Evolutionary conservation across 306 rosid genomes (phyloP).

Genomic region (Cercis canadensis): DNA sequence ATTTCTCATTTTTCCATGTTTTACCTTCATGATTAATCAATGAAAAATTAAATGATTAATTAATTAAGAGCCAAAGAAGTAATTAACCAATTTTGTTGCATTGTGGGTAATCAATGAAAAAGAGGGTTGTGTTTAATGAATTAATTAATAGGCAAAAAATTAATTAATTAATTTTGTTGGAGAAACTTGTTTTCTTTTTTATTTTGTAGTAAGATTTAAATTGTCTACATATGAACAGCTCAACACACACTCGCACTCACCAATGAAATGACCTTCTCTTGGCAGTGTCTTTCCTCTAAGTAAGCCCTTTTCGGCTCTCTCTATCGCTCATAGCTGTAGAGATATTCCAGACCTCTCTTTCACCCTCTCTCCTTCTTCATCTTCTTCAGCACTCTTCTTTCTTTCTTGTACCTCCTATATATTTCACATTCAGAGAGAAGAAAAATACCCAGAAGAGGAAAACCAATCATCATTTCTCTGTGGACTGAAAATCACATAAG

Average conservation of each 20-base stretch:
- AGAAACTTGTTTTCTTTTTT: no score
- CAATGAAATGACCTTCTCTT: slow-evolving; percentile 57
- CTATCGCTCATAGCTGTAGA: slow-evolving; percentile 42
- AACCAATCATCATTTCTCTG: slow-evolving; percentile 29
- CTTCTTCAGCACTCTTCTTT: slow-evolving; percentile 25
- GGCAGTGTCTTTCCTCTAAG: slow-evolving; percentile 39
- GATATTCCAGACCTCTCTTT: slow-evolving; percentile 23
- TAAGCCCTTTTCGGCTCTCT: slow-evolving; percentile 47
- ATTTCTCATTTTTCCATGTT: no score
- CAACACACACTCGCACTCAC: slow-evolving; percentile 44
- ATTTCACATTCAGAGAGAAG: background rate
- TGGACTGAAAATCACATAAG: slow-evolving; percentile 18
- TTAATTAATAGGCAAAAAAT: no score
- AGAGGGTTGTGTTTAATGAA: no score
- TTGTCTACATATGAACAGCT: slow-evolving; percentile 59
- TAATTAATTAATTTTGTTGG: no score
- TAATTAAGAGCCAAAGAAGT: no score
- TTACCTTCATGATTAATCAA: no score
- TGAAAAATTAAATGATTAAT: no score
- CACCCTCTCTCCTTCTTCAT: background rate
- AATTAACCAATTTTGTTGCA: no score
- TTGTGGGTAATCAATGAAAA: no score
- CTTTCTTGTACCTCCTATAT: background rate
- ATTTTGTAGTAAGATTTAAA: background rate
- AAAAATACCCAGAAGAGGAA: slow-evolving; percentile 20